These are phyloP conservation scores for Flagelloscypha sp. DNA, from an alignment of 768 basidiomycete species.

Conservation along the genomic window DNA sequence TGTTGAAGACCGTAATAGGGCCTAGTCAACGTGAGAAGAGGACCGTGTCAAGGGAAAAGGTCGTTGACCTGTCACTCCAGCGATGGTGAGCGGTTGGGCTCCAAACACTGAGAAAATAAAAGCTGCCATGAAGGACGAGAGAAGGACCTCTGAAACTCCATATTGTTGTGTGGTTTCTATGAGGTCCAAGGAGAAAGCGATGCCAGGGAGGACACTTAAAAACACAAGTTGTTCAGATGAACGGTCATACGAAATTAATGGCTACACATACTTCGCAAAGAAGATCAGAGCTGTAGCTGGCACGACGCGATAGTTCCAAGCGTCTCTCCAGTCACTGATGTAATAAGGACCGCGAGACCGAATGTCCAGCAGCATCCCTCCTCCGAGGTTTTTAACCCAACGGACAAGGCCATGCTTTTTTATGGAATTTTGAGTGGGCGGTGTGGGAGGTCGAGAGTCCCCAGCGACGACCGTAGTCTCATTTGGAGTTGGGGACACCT, in stretches of 20 bases:
- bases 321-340: conserved; percentile 80
- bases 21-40: conserved; percentile 42
- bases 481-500: too few species aligned
- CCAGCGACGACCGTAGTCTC: too few species aligned
- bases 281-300: conserved; percentile 83
- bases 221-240: conserved; percentile 12
- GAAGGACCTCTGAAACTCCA: conserved; percentile 79
- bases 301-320: conserved; percentile 85
- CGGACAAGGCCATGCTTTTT: too few species aligned
- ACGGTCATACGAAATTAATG: conserved; percentile 5
- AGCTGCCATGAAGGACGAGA: conserved; percentile 83
- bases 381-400: conserved; percentile 29
- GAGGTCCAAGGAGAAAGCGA: conserved; percentile 86
- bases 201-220: conserved; percentile 72
- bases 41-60: too few species aligned
- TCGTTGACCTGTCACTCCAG: conserved; percentile 72
- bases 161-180: conserved; percentile 89
- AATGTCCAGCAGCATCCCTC: conserved; percentile 68
- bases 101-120: conserved; percentile 82
- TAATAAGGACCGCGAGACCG: conserved; percentile 72
- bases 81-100: conserved; percentile 86
- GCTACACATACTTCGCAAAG: conserved; percentile 69
- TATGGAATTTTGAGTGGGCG: too few species aligned
- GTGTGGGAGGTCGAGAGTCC: too few species aligned
- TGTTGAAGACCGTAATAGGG: conserved; percentile 90